Evolutionary conservation across 2,329 filamentous ascomycete genomes (phyloP).

Genomic region (Apiospora pterosperma): DNA sequence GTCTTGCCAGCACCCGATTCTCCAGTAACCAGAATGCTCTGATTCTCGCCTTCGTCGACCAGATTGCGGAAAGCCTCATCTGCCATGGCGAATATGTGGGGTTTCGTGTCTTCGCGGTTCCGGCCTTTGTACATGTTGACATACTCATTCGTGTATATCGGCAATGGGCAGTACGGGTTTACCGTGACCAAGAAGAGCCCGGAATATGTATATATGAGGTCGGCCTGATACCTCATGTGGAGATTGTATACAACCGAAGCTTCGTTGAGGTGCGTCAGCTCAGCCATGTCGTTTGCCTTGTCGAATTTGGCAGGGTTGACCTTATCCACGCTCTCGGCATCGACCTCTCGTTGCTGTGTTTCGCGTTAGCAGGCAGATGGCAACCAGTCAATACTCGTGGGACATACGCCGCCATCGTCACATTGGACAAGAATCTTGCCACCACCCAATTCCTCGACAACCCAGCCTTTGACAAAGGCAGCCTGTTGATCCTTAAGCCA

Average conservation of each 20-base stretch:
- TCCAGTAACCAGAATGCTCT: slow-evolving; percentile 96
- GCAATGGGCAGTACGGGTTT: slow-evolving; percentile 91
- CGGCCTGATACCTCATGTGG: slow-evolving; percentile 89
- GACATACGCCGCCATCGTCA: slow-evolving; percentile 80
- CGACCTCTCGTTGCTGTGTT: slow-evolving; percentile 76
- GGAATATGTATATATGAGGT: slow-evolving; percentile 97
- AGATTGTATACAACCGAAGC: slow-evolving; percentile 97
- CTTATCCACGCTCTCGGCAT: slow-evolving; percentile 88
- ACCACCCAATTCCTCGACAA: slow-evolving; percentile 74
- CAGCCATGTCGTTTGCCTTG: slow-evolving; percentile 98
- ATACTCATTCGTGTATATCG: slow-evolving; percentile 96
- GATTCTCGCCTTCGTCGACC: slow-evolving; percentile 91
- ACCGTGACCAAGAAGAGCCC: slow-evolving; percentile 95
- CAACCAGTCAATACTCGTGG: neutral
- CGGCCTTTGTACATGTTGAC: slow-evolving; percentile 97
- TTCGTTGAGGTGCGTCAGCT: slow-evolving; percentile 96
- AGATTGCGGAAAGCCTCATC: slow-evolving; percentile 95
- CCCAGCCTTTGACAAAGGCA: slow-evolving; percentile 90
- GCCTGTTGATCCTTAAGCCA: slow-evolving; percentile 87
- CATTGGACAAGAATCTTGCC: slow-evolving; percentile 81
- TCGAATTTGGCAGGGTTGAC: slow-evolving; percentile 99
- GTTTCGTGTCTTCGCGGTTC: slow-evolving; percentile 88
- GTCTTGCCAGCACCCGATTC: slow-evolving; percentile 98
- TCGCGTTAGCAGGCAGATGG: neutral
- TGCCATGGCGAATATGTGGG: slow-evolving; percentile 96